Conservation (phyloP, 345 rosid species). For the Euphorbia lathyris region DNA sequence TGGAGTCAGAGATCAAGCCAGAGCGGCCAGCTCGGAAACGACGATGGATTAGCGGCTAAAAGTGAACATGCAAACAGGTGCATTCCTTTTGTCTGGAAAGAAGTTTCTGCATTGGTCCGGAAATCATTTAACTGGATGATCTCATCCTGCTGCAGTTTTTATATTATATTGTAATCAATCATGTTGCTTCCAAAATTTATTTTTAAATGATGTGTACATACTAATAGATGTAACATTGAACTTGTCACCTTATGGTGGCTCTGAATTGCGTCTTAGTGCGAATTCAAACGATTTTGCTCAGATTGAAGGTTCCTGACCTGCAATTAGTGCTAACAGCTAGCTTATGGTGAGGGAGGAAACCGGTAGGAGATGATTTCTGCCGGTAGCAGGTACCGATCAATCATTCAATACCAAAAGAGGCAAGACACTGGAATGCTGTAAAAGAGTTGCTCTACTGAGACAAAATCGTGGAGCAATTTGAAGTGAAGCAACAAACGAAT, state of each 20-base stretch:
- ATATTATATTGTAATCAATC: conserved; percentile 26
- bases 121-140: conserved; percentile 9
- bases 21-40: conserved; percentile 91
- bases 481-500: background rate
- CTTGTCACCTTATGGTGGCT: conserved; percentile 35
- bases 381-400: background rate
- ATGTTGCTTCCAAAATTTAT: conserved; percentile 15
- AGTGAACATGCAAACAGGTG: conserved; percentile 8
- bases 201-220: conserved; percentile 31
- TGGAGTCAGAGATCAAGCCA: conserved; percentile 68
- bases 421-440: background rate
- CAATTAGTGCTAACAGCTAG: background rate
- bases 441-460: no score
- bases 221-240: conserved; percentile 34
- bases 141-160: conserved; percentile 2
- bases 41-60: conserved; percentile 75
- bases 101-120: conserved; percentile 3
- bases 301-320: conserved; percentile 11
- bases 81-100: background rate
- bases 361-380: background rate
- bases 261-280: conserved; percentile 19
- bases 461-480: background rate
- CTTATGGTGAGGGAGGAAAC: background rate
- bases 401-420: background rate
- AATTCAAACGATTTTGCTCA: conserved; percentile 17